Conservation (phyloP, 371 early-diverging fungal genomes). For the Apophysomyces variabilis region DNA sequence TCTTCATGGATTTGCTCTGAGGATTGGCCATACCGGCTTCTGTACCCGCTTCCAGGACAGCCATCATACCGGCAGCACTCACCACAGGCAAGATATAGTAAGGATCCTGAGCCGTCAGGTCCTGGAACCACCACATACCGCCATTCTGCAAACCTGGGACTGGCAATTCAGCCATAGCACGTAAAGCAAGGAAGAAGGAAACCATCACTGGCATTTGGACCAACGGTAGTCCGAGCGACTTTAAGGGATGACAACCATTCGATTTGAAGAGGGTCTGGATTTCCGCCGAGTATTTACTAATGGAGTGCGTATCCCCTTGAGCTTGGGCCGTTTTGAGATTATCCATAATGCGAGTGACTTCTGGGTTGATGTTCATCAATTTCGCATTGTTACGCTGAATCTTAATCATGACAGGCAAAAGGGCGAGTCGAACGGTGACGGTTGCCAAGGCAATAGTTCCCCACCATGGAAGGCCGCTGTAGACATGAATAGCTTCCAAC, state of each 20-base stretch:
- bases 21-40: conserved; percentile 58
- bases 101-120: conserved; percentile 84
- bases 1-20: conserved; percentile 64
- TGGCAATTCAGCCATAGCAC: conserved; percentile 81
- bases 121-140: conserved; percentile 84
- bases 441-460: conserved; percentile 81
- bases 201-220: conserved; percentile 89
- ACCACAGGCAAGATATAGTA: conserved; percentile 80
- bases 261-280: conserved; percentile 66
- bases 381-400: conserved; percentile 75
- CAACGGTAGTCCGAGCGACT: conserved; percentile 66
- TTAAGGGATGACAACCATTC: conserved; percentile 67
- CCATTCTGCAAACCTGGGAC: conserved; percentile 84
- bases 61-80: conserved; percentile 75
- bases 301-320: conserved; percentile 60
- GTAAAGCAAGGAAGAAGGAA: conserved; percentile 86
- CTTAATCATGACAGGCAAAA: conserved; percentile 81
- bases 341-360: conserved; percentile 69
- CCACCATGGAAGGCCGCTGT: conserved; percentile 94
- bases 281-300: conserved; percentile 59
- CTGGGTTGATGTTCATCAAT: conserved; percentile 79
- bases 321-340: conserved; percentile 64
- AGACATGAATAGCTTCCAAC: conserved; percentile 82
- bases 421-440: conserved; percentile 67
- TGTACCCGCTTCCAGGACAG: conserved; percentile 75